phyloP scores from a whole-genome alignment of 768 basidiomycete genomes.

The Cubamyces sp. region DNA sequence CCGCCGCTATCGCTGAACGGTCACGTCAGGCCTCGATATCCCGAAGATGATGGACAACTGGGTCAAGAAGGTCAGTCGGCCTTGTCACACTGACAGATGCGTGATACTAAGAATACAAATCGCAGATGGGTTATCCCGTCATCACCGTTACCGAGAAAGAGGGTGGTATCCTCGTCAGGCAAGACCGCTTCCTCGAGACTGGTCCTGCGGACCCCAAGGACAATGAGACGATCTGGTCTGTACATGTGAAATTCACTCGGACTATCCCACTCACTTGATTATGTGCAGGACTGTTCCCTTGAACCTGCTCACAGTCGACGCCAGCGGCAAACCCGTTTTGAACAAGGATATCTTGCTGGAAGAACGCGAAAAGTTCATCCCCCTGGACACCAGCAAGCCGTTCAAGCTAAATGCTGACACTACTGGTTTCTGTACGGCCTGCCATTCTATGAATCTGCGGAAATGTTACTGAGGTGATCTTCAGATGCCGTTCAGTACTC shows the following conservation, averaged over 20 bases:
- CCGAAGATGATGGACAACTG: slow-evolving; percentile 87
- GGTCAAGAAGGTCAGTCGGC: slow-evolving; percentile 68
- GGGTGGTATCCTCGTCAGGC: slow-evolving; percentile 75
- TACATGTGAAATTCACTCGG: slow-evolving; percentile 1
- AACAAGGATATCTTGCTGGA: slow-evolving; percentile 68
- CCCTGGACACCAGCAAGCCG: slow-evolving; percentile 71
- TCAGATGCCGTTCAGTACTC: slow-evolving; percentile 87
- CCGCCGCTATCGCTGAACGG: neutral
- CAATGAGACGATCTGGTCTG: slow-evolving; percentile 85
- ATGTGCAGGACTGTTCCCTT: slow-evolving; percentile 79
- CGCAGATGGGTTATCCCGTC: slow-evolving; percentile 83
- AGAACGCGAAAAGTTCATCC: slow-evolving; percentile 67
- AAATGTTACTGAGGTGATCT: neutral
- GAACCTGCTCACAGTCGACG: slow-evolving; percentile 64
- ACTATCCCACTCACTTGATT: neutral
- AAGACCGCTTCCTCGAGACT: slow-evolving; percentile 91
- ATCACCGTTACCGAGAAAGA: slow-evolving; percentile 80
- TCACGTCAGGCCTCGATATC: slow-evolving; percentile 60
- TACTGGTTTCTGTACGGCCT: slow-evolving; percentile 79
- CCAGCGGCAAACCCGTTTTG: slow-evolving; percentile 57
- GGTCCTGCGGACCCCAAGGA: slow-evolving; percentile 80
- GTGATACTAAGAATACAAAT: neutral
- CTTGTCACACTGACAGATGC: neutral
- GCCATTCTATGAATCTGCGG: neutral
- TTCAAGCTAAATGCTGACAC: slow-evolving; percentile 94